These are phyloP conservation scores for Boletus reticulatus DNA, from an alignment of 768 basidiomycete species.

Conservation along the genomic window DNA sequence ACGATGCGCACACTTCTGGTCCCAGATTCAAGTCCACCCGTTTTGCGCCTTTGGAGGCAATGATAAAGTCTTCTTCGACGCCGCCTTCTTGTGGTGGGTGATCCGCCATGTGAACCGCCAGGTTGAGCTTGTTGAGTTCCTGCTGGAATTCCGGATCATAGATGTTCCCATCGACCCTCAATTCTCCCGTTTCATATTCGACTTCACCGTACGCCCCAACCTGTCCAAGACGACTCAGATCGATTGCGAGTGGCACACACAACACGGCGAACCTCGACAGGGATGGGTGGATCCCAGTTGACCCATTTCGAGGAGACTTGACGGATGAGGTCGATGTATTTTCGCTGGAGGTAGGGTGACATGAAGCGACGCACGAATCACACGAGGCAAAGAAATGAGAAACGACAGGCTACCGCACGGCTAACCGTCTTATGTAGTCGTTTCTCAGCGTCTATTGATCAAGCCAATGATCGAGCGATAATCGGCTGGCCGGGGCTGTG, in stretches of 20 bases:
- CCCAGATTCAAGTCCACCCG: slow-evolving; percentile 5
- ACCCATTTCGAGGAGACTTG: slow-evolving; percentile 35
- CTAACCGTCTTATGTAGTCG: no score
- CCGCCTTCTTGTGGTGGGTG: slow-evolving; percentile 11
- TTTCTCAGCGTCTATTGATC: no score
- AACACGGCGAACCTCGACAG: slow-evolving; percentile 26
- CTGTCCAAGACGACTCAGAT: slow-evolving; percentile 8
- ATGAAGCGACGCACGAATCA: neutral
- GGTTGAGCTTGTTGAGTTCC: slow-evolving; percentile 7
- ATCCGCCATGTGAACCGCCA: slow-evolving; percentile 5
- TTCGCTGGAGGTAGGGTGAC: slow-evolving; percentile 20
- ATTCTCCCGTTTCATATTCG: slow-evolving; percentile 28
- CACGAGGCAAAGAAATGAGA: no score
- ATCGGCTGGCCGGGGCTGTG: no score
- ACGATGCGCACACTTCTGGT: slow-evolving; percentile 22
- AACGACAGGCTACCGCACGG: no score
- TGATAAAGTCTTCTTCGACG: slow-evolving; percentile 22
- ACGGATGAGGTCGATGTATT: slow-evolving; percentile 36
- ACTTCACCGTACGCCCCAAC: slow-evolving; percentile 36
- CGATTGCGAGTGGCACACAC: neutral
- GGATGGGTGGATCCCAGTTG: slow-evolving; percentile 37
- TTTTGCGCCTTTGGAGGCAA: slow-evolving; percentile 25
- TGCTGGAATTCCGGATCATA: slow-evolving; percentile 22
- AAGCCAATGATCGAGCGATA: no score
- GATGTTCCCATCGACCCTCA: slow-evolving; percentile 33